Evolutionary conservation across 768 basidiomycete genomes (phyloP), one percentile per base, ranked within the genome.

Genomic region (Rhodosporidiobolus sp.): DNA sequence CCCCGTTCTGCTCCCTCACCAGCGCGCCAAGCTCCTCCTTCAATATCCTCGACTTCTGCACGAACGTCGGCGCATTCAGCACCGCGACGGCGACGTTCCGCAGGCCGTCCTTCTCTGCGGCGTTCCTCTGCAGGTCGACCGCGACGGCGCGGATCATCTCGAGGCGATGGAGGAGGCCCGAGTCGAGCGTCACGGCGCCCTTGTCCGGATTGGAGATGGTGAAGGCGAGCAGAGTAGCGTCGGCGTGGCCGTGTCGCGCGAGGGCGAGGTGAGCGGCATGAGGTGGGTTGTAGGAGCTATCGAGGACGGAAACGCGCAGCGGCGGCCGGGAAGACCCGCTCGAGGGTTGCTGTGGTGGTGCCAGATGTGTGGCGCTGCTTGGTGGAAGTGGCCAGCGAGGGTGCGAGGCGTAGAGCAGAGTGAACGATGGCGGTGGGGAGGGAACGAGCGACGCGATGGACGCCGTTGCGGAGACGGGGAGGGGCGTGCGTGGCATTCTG

Each of bases 221-320:
- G 57, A 95, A 86, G 1, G 94, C 84, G 11, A 95, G 84, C 2
- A 96, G 83, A 63, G 85, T 87, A 3, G 91, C 89, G 67, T 91
- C 88, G 77, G 17, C 12, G 60, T 70, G 69, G 52, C 64, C n/a
- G 45, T 77, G 72, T 43, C 69, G 63, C 35, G 87, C 87, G 58
- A 97, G 87, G 4, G 89, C 88, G 63, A 89, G 84, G 80, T 97
- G 94, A 0, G 94, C 91, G 32, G 85, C 80, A 5, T 91, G 93
- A 2, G 94, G 94, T 6, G 94, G 94, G 78, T 97, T 95, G 83
- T 91, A 97, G 2, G 92, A 94, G 2, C 92, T 89, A 77, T 96
- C 94, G 50, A 96, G 85, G n/a, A 94, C 83, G 7, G 89, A 85
- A 58, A 94, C 85, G 84, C 85, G 48, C 88, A 79, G 6, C 80